Conservation (phyloP, 768 basidiomycete genomes). For the Lenzites betulinus region DNA sequence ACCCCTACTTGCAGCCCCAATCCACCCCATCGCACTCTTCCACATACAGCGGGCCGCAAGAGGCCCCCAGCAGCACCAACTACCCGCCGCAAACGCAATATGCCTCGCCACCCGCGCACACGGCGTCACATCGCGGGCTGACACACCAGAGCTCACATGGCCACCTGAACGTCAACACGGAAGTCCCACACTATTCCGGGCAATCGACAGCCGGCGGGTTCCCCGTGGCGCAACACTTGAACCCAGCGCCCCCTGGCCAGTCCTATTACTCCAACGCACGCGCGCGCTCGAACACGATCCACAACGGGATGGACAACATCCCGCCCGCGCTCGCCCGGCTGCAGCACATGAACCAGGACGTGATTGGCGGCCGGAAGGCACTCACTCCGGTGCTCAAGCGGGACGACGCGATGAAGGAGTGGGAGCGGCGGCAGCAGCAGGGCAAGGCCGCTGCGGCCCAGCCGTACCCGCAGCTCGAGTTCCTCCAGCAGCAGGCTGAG, state of each 20-base stretch:
- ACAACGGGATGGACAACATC: slow-evolving; percentile 87
- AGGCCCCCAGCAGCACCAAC: slow-evolving; percentile 10
- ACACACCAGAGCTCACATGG: slow-evolving; percentile 55
- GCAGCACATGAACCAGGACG: slow-evolving; percentile 87
- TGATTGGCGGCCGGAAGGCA: slow-evolving; percentile 75
- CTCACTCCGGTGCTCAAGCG: slow-evolving; percentile 93
- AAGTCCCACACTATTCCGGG: slow-evolving; percentile 27
- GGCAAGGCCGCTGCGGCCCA: slow-evolving; percentile 71
- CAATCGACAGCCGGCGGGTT: slow-evolving; percentile 27
- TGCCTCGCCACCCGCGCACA: slow-evolving; percentile 35
- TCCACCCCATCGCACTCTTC: slow-evolving; percentile 34
- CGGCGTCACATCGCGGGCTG: slow-evolving; percentile 42
- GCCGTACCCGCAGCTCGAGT: slow-evolving; percentile 89
- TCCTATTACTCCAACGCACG: slow-evolving; percentile 73
- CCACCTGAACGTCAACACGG: slow-evolving; percentile 39
- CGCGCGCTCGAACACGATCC: slow-evolving; percentile 89
- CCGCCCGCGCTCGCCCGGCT: slow-evolving; percentile 91
- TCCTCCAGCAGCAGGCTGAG: slow-evolving; percentile 91
- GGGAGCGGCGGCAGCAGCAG: slow-evolving; percentile 81
- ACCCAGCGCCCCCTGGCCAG: slow-evolving; percentile 60
- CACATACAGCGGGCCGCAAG: slow-evolving; percentile 33
- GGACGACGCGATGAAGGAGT: slow-evolving; percentile 93
- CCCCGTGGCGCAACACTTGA: slow-evolving; percentile 27
- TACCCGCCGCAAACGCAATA: slow-evolving; percentile 23
- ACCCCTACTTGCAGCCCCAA: slow-evolving; percentile 72